phyloP scores from a whole-genome alignment of 306 rosid genomes.

The Trifolium pratense region DNA sequence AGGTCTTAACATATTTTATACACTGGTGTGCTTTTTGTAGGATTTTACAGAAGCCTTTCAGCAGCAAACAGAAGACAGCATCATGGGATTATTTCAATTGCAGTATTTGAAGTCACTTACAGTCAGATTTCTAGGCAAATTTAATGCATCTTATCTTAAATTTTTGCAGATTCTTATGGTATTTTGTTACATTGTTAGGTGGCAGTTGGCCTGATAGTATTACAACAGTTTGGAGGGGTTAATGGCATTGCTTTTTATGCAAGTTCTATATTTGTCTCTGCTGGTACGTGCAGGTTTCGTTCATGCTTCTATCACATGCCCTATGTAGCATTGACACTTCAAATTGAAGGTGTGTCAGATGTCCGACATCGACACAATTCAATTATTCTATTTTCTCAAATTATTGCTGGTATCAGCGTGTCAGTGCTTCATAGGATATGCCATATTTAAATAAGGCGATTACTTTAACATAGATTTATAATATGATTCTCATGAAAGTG shows the following conservation, averaged over 20 bases:
- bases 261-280: conserved; percentile 71
- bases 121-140: conserved; percentile 53
- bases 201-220: conserved; percentile 82
- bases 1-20: neutral
- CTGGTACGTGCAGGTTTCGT: conserved; percentile 57
- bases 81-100: conserved; percentile 66
- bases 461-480: conserved; percentile 26
- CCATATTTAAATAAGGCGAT: neutral
- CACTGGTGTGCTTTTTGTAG: conserved; percentile 41
- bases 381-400: neutral
- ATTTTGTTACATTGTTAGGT: conserved; percentile 55
- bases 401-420: neutral
- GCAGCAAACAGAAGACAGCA: conserved; percentile 57
- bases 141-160: conserved; percentile 11
- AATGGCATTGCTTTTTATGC: conserved; percentile 81
- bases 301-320: conserved; percentile 6
- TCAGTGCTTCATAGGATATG: neutral
- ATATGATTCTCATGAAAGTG: conserved; percentile 40
- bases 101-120: conserved; percentile 71
- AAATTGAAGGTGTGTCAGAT: neutral
- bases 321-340: conserved; percentile 4
- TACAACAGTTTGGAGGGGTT: conserved; percentile 90
- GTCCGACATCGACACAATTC: neutral
- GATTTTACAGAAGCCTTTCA: conserved; percentile 71
- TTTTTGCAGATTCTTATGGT: conserved; percentile 31